Conservation (phyloP, 306 rosid genomes). For the Geum urbanum region DNA sequence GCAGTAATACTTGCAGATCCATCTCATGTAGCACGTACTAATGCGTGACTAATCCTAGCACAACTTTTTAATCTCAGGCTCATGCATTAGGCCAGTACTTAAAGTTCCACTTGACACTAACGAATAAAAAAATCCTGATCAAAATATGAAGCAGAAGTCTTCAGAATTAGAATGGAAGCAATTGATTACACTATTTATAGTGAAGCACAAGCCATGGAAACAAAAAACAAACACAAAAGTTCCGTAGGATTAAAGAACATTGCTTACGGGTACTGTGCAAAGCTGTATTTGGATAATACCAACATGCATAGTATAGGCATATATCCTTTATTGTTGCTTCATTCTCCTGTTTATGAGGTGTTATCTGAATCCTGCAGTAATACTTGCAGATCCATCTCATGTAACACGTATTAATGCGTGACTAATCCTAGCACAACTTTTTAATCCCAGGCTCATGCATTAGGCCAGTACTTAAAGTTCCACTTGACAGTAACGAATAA, state of each 20-base stretch:
- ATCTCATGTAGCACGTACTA: background rate
- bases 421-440: no score
- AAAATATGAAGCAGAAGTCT: background rate
- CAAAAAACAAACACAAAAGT: background rate
- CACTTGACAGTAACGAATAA: no score
- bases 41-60: background rate
- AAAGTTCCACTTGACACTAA: background rate
- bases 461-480: no score
- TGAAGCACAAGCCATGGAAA: background rate
- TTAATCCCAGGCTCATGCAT: no score
- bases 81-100: background rate
- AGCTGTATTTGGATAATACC: constrained; percentile 41
- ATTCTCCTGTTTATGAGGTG: no score
- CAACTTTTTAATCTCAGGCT: background rate
- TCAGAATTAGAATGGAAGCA: background rate
- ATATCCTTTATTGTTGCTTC: no score
- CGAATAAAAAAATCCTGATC: background rate
- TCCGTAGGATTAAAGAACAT: background rate
- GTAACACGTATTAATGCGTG: no score
- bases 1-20: background rate
- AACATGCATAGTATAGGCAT: no score
- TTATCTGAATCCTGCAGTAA: no score
- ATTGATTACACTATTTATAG: background rate
- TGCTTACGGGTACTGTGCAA: constrained; percentile 48
- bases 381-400: no score